phyloP scores from a whole-genome alignment of 2,329 filamentous ascomycete species.

The Sclerotinia spermophila region DNA sequence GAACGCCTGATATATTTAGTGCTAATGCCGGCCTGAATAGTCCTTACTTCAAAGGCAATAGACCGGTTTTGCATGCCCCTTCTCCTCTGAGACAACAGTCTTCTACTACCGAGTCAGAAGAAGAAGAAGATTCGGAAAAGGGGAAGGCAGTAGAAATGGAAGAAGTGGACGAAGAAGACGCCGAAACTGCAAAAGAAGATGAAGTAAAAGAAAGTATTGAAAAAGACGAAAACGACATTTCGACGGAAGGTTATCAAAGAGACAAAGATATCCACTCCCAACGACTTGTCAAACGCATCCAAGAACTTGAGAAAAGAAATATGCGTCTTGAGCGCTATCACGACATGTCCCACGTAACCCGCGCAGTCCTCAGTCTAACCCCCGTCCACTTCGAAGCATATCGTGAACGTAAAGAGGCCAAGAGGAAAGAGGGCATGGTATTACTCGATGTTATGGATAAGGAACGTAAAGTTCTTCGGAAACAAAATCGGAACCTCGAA shows the following conservation, averaged over 20 bases:
- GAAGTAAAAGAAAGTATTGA: constrained; percentile 2
- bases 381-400: constrained; percentile 6
- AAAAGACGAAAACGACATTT: background rate
- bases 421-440: background rate
- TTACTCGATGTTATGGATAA: background rate
- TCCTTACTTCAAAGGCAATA: background rate
- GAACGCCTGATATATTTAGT: background rate
- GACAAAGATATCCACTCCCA: background rate
- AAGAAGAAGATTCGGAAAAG: background rate
- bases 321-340: constrained; percentile 1
- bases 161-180: background rate
- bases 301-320: background rate
- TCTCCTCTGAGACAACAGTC: constrained; percentile 8
- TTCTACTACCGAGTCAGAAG: background rate
- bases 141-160: background rate
- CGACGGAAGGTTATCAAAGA: background rate
- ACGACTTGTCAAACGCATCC: background rate
- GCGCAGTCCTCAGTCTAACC: constrained; percentile 5
- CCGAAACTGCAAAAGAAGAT: background rate
- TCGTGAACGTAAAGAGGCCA: background rate
- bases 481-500: background rate
- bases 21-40: background rate
- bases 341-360: background rate
- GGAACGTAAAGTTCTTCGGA: background rate
- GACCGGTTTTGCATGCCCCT: background rate